phyloP scores from a whole-genome alignment of 176 grass and related monocot species.

The Panicum miliaceum region DNA sequence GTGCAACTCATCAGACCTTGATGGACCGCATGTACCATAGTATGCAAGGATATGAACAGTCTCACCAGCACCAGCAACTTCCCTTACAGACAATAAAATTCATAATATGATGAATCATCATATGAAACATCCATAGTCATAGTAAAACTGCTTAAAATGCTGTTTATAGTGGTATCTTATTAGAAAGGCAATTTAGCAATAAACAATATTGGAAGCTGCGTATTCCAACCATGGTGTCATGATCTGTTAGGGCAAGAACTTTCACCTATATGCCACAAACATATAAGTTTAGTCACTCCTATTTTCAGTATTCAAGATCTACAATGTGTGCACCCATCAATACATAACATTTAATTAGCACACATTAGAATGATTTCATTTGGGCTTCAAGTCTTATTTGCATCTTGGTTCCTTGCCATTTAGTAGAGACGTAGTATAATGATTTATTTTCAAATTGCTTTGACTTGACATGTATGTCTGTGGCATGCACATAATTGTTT shows the following conservation, averaged over 20 bases:
- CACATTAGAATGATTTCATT: no score
- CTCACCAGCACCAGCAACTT: constrained; percentile 65
- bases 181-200: not conserved
- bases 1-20: constrained; percentile 70
- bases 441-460: no score
- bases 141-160: not conserved
- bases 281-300: constrained; percentile 44
- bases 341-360: constrained; percentile 1
- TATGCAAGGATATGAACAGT: constrained; percentile 95
- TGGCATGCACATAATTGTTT: no score
- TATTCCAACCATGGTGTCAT: constrained; percentile 93
- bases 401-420: no score
- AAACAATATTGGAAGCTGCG: constrained; percentile 53
- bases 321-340: not conserved
- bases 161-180: not conserved
- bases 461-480: no score
- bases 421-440: no score
- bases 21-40: constrained; percentile 88
- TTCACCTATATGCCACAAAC: constrained; percentile 62
- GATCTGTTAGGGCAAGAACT: constrained; percentile 94
- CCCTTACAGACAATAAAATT: constrained; percentile 51
- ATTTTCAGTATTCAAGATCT: constrained; percentile 24
- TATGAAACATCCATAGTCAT: not conserved
- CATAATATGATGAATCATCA: constrained; percentile 2
- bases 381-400: no score